Conservation (phyloP, 2,329 filamentous ascomycete genomes). For the Sarocladium oryzae region DNA sequence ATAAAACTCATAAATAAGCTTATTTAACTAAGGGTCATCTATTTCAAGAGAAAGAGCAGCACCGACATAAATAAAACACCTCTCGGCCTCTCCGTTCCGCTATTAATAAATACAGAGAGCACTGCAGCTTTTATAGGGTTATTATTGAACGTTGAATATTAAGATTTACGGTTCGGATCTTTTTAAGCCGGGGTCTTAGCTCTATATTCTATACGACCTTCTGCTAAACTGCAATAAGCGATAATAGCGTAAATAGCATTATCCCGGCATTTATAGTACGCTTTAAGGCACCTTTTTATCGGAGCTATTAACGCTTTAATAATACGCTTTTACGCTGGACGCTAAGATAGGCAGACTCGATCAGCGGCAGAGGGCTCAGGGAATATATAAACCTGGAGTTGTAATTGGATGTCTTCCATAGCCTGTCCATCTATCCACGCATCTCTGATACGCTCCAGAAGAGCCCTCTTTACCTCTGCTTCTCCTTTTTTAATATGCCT, state of each 20-base stretch:
- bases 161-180: neutral
- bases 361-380: slow-evolving; percentile 8
- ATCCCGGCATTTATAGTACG: slow-evolving; percentile 12
- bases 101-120: slow-evolving; percentile 12
- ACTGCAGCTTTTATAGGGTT: slow-evolving; percentile 9
- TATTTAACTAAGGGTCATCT: too few relatives aligned
- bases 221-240: slow-evolving; percentile 12
- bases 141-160: neutral
- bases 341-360: slow-evolving; percentile 5
- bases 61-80: slow-evolving; percentile 14
- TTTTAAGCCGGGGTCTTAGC: neutral
- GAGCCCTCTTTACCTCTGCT: slow-evolving; percentile 14
- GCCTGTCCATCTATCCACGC: slow-evolving; percentile 15
- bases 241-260: slow-evolving; percentile 12
- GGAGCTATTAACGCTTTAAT: slow-evolving; percentile 12
- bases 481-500: slow-evolving; percentile 14
- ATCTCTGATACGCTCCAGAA: slow-evolving; percentile 13
- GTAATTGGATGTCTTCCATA: slow-evolving; percentile 15
- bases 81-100: slow-evolving; percentile 10
- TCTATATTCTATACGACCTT: slow-evolving; percentile 1
- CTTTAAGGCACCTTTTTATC: slow-evolving; percentile 10
- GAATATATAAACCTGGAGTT: slow-evolving; percentile 16
- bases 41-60: slow-evolving; percentile 7
- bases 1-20: slow-evolving; percentile 13
- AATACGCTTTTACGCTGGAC: slow-evolving; percentile 14